Evolutionary conservation across 768 basidiomycete species (phyloP).

Genomic region (Pleurotus platypus): DNA sequence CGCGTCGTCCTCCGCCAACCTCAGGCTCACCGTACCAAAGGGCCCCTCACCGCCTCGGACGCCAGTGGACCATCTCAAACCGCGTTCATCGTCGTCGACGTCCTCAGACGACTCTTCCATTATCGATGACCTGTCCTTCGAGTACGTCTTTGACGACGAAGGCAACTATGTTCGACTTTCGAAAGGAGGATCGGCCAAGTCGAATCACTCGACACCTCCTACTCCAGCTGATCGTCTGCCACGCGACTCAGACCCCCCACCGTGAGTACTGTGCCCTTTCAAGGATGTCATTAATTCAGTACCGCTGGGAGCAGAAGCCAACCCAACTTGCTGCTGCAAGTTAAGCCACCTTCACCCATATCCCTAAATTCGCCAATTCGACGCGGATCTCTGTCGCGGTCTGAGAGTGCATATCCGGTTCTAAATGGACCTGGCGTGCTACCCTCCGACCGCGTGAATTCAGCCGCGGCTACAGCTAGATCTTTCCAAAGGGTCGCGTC

Average conservation of each 20-base stretch:
- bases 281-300: not conserved
- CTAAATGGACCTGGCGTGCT: slow-evolving; percentile 26
- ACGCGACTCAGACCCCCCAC: not conserved
- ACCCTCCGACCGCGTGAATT: not conserved
- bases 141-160: slow-evolving; percentile 53
- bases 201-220: slow-evolving; percentile 38
- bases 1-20: not conserved
- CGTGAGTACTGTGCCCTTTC: not conserved
- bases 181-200: slow-evolving; percentile 44
- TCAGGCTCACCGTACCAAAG: not conserved
- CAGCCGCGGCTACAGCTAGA: slow-evolving; percentile 20
- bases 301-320: slow-evolving; percentile 6
- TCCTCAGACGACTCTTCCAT: slow-evolving; percentile 57
- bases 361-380: slow-evolving; percentile 33
- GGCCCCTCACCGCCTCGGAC: slow-evolving; percentile 35
- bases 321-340: not conserved
- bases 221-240: slow-evolving; percentile 15
- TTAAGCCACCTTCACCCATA: slow-evolving; percentile 28
- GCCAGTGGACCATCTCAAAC: slow-evolving; percentile 25
- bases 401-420: slow-evolving; percentile 59
- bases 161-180: slow-evolving; percentile 56
- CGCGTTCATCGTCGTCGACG: slow-evolving; percentile 27
- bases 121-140: slow-evolving; percentile 64
- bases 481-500: slow-evolving; percentile 69
- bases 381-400: slow-evolving; percentile 57